These are phyloP conservation scores for Tieghemiomyces parasiticus DNA, from an alignment of 192 early-diverging fungal species.

Conservation along the genomic window DNA sequence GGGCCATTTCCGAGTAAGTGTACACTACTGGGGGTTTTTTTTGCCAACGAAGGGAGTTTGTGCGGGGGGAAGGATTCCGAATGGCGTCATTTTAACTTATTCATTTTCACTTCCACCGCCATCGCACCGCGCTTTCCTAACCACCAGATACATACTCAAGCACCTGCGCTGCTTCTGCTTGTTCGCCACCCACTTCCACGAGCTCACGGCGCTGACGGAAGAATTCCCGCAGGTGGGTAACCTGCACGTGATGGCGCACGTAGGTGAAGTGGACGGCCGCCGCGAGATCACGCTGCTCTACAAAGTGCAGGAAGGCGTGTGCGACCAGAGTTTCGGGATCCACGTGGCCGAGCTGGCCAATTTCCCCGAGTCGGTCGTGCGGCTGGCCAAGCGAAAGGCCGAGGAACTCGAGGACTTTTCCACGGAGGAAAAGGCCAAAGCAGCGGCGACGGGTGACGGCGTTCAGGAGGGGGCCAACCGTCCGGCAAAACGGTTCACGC, in stretches of 20 bases:
- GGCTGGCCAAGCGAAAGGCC: constrained; percentile 73
- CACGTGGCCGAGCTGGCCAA: constrained; percentile 91
- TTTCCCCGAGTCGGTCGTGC: constrained; percentile 72
- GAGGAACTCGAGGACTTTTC: constrained; percentile 75
- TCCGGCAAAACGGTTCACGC: constrained; percentile 1
- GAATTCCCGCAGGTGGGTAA: constrained; percentile 64
- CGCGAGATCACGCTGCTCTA: constrained; percentile 79
- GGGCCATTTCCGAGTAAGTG: constrained; percentile 85
- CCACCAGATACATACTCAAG: constrained; percentile 48
- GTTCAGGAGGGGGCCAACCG: neutral
- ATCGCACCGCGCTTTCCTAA: constrained; percentile 15
- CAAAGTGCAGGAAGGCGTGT: constrained; percentile 61
- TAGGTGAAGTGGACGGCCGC: constrained; percentile 18
- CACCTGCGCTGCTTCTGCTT: constrained; percentile 56
- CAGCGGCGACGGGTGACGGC: constrained; percentile 6
- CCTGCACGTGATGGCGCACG: constrained; percentile 69
- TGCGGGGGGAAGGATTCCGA: too few species aligned
- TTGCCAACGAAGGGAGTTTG: too few species aligned
- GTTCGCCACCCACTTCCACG: constrained; percentile 98
- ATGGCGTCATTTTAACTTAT: neutral
- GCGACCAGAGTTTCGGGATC: constrained; percentile 97
- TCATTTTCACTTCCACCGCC: neutral
- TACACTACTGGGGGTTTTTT: neutral
- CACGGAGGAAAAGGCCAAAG: constrained; percentile 9
- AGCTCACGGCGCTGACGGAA: constrained; percentile 71